Base-by-base conservation (phyloP, 805 yeast genomes). In the Candida morakotiae region DNA sequence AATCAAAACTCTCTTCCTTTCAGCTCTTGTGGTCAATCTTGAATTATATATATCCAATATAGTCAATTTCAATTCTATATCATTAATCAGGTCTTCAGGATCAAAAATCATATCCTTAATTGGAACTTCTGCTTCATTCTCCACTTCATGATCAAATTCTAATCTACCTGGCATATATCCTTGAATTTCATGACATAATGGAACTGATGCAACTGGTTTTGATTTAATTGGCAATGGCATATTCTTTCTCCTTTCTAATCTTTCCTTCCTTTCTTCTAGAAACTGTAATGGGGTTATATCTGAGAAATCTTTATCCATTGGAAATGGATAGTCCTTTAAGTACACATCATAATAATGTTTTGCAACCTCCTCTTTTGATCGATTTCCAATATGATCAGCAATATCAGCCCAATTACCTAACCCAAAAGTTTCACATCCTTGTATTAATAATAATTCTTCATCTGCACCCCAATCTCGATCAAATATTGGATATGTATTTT, bases 151-250 rank as follows among this genome's bases (percentile, higher is more conserved):
- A 52, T 93, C 99, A 58, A 93, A 93, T 59, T 93, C 99, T 43
- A 93, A 67, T 53, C 99, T 78, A 29, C 98, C 99, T 27, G 99
- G 99, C 99, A 93, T 93, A 57, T 81, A 93, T 2, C 96, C 97
- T 58, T 93, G 98, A 43, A 93, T 79, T 52, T 94, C 98, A 54
- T 94, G 97, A 64, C 98, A 89, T 40, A 93, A 73, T 0, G 99
- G 99, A 5, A 85, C 91, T 5, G 97, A 87, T 0, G 96, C 89
- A 32, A 85, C 79, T 4, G 94, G 87, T 56, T 91, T 93, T 43
- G 81, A 78, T 36, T 88, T 89, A 21, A 94, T 93, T 9, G 94
- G 94, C 45, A 86, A 61, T 5, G 94, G 88, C 42, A 80, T 63
- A 44, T 79, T 80, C 47, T 80, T 73, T 43, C 89, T 77, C 10